Conservation (phyloP, 2,329 filamentous ascomycete species). For the Diaporthe sp. region DNA sequence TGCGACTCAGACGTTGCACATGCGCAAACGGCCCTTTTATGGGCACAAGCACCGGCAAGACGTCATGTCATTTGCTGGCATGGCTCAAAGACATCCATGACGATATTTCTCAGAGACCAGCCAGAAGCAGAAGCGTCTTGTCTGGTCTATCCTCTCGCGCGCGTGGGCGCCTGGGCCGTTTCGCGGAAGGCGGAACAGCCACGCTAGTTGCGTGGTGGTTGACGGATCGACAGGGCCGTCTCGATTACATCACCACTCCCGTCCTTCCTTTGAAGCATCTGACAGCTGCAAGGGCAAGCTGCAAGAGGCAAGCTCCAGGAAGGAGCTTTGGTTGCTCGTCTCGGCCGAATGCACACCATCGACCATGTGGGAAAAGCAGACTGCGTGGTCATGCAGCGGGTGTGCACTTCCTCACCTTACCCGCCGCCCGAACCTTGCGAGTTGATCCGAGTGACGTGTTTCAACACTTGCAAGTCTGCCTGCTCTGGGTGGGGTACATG, state of each 20-base stretch:
- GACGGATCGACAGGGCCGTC: constrained; percentile 10
- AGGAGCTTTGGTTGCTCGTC: not conserved
- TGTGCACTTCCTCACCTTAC: not conserved
- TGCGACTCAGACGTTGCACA: not conserved
- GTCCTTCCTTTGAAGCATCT: not conserved
- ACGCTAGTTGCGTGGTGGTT: constrained; percentile 11
- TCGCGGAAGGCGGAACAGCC: not conserved
- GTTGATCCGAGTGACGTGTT: too few species aligned
- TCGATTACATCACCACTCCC: constrained; percentile 39
- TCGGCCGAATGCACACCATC: not conserved
- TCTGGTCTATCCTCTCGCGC: not conserved
- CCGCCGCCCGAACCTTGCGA: not conserved
- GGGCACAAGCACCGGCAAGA: not conserved
- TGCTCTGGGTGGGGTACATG: not conserved
- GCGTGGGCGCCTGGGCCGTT: not conserved
- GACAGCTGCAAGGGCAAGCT: constrained; percentile 10
- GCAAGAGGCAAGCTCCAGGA: not conserved
- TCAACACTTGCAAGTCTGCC: not conserved
- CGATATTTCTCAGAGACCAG: not conserved
- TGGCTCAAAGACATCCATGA: constrained; percentile 26
- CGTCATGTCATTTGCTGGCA: not conserved
- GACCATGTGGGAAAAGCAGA: not conserved
- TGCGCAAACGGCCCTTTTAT: constrained; percentile 25
- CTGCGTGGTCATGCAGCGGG: not conserved
- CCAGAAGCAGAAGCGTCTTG: not conserved